Conservation (phyloP, 106 monocot species). For the Apostasia ramifera region DNA sequence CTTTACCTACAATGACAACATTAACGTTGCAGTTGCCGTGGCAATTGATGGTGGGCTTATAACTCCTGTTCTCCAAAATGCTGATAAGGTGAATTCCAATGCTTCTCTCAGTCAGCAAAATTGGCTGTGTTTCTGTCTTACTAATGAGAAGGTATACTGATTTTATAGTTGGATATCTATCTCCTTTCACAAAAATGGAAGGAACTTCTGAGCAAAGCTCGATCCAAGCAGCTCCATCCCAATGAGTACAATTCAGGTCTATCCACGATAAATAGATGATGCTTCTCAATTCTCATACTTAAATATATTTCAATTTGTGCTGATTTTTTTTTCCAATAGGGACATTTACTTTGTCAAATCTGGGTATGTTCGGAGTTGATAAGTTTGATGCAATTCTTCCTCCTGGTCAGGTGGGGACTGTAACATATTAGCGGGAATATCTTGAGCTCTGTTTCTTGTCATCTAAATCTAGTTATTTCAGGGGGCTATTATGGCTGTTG, state of each 20-base stretch:
- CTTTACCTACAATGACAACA: conserved; percentile 69
- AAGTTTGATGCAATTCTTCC: conserved; percentile 98
- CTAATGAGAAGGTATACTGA: neutral
- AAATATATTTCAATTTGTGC: neutral
- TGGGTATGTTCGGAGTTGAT: conserved; percentile 99
- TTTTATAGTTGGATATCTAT: conserved; percentile 79
- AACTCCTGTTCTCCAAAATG: conserved; percentile 96
- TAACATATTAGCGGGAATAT: neutral
- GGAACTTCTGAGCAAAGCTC: conserved; percentile 76
- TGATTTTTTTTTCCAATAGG: conserved; percentile 31
- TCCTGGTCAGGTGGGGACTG: conserved; percentile 68
- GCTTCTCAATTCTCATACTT: neutral
- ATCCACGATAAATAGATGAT: neutral
- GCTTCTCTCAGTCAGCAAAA: neutral
- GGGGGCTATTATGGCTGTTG: conserved; percentile 97
- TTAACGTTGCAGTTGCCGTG: conserved; percentile 91
- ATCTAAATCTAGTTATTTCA: conserved; percentile 16
- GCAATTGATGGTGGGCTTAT: conserved; percentile 95
- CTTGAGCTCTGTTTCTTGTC: neutral
- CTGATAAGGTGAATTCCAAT: conserved; percentile 66
- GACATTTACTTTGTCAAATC: conserved; percentile 88
- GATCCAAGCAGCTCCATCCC: conserved; percentile 80
- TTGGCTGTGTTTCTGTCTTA: neutral
- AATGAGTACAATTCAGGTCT: conserved; percentile 93
- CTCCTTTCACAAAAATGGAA: conserved; percentile 92